Conservation (phyloP, 768 basidiomycete species). For the Panaeolus papilionaceus region DNA sequence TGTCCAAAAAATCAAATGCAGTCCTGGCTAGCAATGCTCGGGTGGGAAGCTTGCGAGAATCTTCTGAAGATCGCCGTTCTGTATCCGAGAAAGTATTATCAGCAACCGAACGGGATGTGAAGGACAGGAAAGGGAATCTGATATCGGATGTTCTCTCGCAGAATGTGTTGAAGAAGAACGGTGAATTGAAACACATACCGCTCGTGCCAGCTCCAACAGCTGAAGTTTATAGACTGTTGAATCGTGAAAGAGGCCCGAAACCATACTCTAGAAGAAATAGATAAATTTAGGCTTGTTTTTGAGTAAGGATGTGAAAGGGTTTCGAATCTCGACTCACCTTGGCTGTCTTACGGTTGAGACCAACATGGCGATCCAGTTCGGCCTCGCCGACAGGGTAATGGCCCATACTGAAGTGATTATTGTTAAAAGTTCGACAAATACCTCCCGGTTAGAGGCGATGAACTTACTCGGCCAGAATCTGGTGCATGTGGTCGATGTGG, state of each 20-base stretch:
- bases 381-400: conserved; percentile 62
- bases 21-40: conserved; percentile 6
- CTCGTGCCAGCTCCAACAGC: conserved; percentile 71
- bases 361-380: conserved; percentile 66
- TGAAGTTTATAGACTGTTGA: conserved; percentile 63
- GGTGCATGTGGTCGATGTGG: conserved; percentile 72
- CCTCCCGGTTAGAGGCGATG: not conserved
- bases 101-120: not conserved
- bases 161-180: too few relatives aligned
- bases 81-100: not conserved
- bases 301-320: not conserved
- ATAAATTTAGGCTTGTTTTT: not conserved
- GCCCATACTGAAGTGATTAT: conserved; percentile 39
- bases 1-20: not conserved
- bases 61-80: conserved; percentile 40
- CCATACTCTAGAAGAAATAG: conserved; percentile 61
- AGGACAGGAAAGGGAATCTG: not conserved
- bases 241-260: conserved; percentile 73
- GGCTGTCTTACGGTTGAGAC: conserved; percentile 78
- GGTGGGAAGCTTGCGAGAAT: conserved; percentile 21
- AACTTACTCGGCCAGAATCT: conserved; percentile 52
- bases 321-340: conserved; percentile 49
- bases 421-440: conserved; percentile 1
- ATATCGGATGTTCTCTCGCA: not conserved
- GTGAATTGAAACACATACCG: conserved; percentile 49